Conservation (phyloP, 225 moss, liverwort and hornwort genomes). For the Pseudoscleropodium purum region DNA sequence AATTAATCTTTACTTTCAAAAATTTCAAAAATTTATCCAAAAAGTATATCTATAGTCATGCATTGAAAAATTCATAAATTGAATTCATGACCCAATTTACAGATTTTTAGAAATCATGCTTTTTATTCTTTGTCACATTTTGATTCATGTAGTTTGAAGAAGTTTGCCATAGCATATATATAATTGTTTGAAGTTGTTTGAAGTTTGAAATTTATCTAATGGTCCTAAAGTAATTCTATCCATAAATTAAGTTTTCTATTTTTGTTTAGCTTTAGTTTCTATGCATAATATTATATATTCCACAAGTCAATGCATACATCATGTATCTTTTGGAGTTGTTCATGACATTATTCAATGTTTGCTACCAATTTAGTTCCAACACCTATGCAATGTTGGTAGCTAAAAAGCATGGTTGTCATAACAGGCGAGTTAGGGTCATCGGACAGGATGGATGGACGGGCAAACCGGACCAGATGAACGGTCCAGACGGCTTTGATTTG, state of each 20-base stretch:
- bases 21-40: too few relatives aligned
- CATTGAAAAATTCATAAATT: not conserved
- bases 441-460: too few relatives aligned
- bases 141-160: not conserved
- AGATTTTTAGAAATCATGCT: not conserved
- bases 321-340: not conserved
- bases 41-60: too few relatives aligned
- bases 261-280: not conserved
- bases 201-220: not conserved
- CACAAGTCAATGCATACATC: not conserved
- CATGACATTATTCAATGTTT: not conserved
- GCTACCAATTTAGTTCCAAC: not conserved
- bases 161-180: not conserved
- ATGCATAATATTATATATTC: not conserved
- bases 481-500: too few relatives aligned
- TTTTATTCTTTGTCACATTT: not conserved
- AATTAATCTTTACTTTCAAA: too few relatives aligned
- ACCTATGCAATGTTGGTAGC: too few relatives aligned
- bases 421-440: too few relatives aligned
- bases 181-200: too few relatives aligned
- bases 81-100: not conserved
- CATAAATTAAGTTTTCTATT: not conserved
- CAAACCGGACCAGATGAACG: too few relatives aligned
- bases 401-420: too few relatives aligned
- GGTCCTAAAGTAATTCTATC: not conserved